Evolutionary conservation across 768 basidiomycete genomes (phyloP), one percentile per base, ranked within the genome.

Genomic region (Strobilomyces confusus): DNA sequence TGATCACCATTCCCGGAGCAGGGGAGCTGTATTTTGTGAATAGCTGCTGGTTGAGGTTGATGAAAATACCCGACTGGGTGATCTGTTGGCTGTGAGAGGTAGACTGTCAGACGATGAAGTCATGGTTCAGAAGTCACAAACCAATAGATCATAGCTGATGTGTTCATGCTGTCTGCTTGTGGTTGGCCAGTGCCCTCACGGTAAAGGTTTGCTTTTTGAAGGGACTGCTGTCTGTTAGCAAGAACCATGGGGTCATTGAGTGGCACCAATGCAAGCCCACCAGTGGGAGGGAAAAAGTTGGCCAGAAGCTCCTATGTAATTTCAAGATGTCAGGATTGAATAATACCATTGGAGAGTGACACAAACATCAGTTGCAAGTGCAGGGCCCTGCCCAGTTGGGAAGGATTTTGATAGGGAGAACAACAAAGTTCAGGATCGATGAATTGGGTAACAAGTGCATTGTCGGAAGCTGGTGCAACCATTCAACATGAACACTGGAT

Each of bases 181-280:
- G 65, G 63, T 25, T 66, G 66, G 32, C 66, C 66, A 22, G 66
- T 56, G 22, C 65, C 65, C 22, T 48, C 57, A 9, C 65, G 65
- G 33, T 68, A 66, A 26, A 66, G 53, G 42, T 66, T 68, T 5
- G 68, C 66, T 56, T 66, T 66, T 26, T 48, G 36, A 38, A 66
- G 65, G 3, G 60, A 63, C 19, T 40, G 53, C 22, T 68, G 56
- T 32, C 58, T 63, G 13, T 63, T 51, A 22, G 68, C 55, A 12
- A 68, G 57, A 4, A 61, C 65, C 61, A 66, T 65, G 23, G 66
- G 63, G 25, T 66, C 55, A 14, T 60, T 66, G 38, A 66, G 40
- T 17, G 65, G 66, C 6, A 66, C 49, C 36, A 66, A 41, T 2
- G 65, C 65, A 13, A 66, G 60, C 26, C 55, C 66, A 48, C 61